Base-by-base conservation (phyloP, 805 yeast species). In the Wickerhamomyces silvicola region DNA sequence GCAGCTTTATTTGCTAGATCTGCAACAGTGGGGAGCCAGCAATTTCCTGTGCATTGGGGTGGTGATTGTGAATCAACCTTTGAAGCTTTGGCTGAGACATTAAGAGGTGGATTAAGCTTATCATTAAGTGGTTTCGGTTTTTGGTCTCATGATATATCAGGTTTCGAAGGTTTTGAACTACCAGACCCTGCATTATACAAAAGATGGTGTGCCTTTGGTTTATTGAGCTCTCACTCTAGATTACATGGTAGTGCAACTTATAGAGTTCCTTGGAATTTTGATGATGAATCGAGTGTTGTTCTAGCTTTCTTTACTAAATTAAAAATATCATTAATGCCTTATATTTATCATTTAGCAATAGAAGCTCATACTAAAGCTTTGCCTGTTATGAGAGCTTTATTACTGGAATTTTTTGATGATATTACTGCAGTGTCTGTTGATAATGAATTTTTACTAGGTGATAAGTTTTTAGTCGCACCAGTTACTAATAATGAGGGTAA, bases 31-130 rank as follows among this genome's bases (percentile, higher is more conserved):
- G 49, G 49, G 12, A 30, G 43, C 25, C 49, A 44, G 19, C 42
- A 40, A 33, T 44, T 41, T 36, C 49, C 49, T 9, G 49, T 44
- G 10, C 49, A 44, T 30, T 44, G 49, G 49, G 49, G 49, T 36
- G 49, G 49, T 37, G 49, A 44, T 28, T 44, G 46, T 32, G 46
- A 42, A 27, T 39, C 45, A 11, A 40, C 45, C 14, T 44, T 44
- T 24, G 49, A 44, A 29, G 49, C 49, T 6, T 39, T 44, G 42
- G 46, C 49, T 21, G 49, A 44, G 32, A 42, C 44, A 18, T 25
- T 44, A 6, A 42, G 49, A 42, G 49, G 49, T 33, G 49, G 49
- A 4, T 30, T 44, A 28, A 40, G 45, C 11, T 27, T 44, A n/a
- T 39, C 36, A n/a, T 30, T 44, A 3, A 33, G 37, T 16, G 49